These are phyloP conservation scores for Neoboletus subvelutipes DNA, from an alignment of 768 basidiomycete genomes.

Conservation along the genomic window DNA sequence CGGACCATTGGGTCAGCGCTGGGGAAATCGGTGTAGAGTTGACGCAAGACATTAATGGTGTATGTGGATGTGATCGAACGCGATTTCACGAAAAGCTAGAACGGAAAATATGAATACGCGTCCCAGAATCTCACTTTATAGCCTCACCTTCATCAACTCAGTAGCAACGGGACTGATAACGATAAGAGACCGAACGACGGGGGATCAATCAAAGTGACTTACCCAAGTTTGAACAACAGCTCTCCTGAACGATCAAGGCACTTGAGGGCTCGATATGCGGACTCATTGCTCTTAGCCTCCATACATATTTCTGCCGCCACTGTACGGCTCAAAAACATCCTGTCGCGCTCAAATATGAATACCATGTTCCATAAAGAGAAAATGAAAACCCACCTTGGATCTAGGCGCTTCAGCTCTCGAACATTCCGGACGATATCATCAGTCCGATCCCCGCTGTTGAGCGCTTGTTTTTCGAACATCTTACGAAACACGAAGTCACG, in stretches of 20 bases:
- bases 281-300: slow-evolving; percentile 72
- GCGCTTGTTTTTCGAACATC: slow-evolving; percentile 65
- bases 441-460: slow-evolving; percentile 49
- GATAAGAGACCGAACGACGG: slow-evolving; percentile 6
- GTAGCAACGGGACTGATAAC: slow-evolving; percentile 45
- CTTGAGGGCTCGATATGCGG: slow-evolving; percentile 68
- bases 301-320: slow-evolving; percentile 84
- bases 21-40: slow-evolving; percentile 68
- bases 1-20: slow-evolving; percentile 59
- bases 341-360: slow-evolving; percentile 27
- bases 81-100: slow-evolving; percentile 66
- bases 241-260: slow-evolving; percentile 61
- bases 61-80: slow-evolving; percentile 56
- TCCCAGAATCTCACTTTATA: neutral
- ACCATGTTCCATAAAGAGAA: neutral
- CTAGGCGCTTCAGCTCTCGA: slow-evolving; percentile 67
- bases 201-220: slow-evolving; percentile 24
- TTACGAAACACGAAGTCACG: slow-evolving; percentile 86
- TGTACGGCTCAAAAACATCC: slow-evolving; percentile 81
- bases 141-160: slow-evolving; percentile 63
- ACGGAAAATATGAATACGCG: slow-evolving; percentile 7
- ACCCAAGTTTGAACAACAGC: slow-evolving; percentile 70
- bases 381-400: slow-evolving; percentile 51
- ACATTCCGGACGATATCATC: slow-evolving; percentile 71
- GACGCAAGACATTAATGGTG: slow-evolving; percentile 54